phyloP scores from a whole-genome alignment of 768 basidiomycete genomes.

The Sporobolomyces pararoseus region DNA sequence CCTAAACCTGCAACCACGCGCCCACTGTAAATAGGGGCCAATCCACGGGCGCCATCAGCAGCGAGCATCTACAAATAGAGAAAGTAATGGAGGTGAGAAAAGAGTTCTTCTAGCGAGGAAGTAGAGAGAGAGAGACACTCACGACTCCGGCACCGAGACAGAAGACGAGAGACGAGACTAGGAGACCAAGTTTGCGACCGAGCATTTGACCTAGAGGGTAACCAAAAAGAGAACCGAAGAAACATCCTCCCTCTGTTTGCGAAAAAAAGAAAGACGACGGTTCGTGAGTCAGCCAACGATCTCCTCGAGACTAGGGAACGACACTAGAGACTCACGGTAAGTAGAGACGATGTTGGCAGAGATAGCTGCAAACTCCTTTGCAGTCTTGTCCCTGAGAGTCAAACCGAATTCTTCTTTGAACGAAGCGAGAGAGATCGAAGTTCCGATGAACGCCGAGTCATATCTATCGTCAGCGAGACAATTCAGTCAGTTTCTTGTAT shows the following conservation, averaged over 20 bases:
- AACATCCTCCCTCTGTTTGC: constrained; percentile 61
- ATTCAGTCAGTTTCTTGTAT: not conserved
- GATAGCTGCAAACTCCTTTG: constrained; percentile 50
- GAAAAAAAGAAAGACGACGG: too few species aligned
- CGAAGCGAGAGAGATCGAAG: constrained; percentile 50
- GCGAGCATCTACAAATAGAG: constrained; percentile 31
- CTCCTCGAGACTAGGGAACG: constrained; percentile 48
- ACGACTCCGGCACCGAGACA: constrained; percentile 53
- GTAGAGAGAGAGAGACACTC: not conserved
- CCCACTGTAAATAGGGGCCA: constrained; percentile 53
- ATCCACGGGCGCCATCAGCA: constrained; percentile 39
- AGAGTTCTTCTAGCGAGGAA: not conserved
- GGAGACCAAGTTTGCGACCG: constrained; percentile 57
- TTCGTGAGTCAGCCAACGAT: not conserved
- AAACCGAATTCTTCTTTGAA: constrained; percentile 55
- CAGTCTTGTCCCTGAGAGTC: constrained; percentile 48
- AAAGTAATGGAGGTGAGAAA: not conserved
- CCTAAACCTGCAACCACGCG: constrained; percentile 54
- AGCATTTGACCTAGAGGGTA: constrained; percentile 59
- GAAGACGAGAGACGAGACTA: constrained; percentile 57
- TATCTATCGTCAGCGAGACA: constrained; percentile 44
- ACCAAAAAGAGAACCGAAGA: constrained; percentile 62
- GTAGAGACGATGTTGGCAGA: constrained; percentile 50
- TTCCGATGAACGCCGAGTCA: constrained; percentile 54
- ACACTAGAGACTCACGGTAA: not conserved